Evolutionary conservation across 2,329 filamentous ascomycete species (phyloP).

Genomic region (Cladosporium sp.): DNA sequence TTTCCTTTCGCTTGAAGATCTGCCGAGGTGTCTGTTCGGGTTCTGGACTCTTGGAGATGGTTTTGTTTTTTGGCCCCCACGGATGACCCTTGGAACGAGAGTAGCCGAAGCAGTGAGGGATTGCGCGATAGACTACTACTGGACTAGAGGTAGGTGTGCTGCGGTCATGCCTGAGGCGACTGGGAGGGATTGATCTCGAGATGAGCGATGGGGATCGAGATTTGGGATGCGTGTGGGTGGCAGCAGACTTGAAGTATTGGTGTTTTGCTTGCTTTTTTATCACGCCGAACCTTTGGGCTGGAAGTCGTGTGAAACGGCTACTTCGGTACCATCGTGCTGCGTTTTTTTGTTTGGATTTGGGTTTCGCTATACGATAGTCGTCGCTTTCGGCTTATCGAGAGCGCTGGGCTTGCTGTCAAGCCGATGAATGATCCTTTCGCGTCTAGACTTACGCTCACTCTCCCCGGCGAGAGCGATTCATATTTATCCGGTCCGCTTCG

Average conservation of each 20-base stretch:
- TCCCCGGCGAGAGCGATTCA: neutral
- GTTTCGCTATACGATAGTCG: neutral
- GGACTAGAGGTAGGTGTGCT: neutral
- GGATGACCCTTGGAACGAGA: neutral
- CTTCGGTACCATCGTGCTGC: neutral
- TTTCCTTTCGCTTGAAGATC: neutral
- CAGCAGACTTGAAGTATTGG: neutral
- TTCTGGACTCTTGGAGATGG: neutral
- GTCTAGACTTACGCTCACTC: neutral
- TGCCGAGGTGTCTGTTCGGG: neutral
- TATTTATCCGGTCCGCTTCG: neutral
- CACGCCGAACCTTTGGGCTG: neutral
- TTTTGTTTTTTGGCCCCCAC: neutral
- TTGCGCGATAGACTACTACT: neutral
- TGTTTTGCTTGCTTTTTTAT: neutral
- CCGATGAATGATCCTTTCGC: neutral
- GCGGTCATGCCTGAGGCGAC: neutral
- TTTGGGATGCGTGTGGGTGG: neutral
- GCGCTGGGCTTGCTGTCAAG: neutral
- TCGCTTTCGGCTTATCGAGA: neutral
- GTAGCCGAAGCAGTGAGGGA: neutral
- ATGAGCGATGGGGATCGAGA: slow-evolving; percentile 5
- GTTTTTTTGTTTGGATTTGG: too few relatives aligned
- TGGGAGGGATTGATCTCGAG: neutral
- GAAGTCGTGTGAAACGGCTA: neutral